phyloP scores from a whole-genome alignment of 441 rosid species.

The Melastoma candidum region DNA sequence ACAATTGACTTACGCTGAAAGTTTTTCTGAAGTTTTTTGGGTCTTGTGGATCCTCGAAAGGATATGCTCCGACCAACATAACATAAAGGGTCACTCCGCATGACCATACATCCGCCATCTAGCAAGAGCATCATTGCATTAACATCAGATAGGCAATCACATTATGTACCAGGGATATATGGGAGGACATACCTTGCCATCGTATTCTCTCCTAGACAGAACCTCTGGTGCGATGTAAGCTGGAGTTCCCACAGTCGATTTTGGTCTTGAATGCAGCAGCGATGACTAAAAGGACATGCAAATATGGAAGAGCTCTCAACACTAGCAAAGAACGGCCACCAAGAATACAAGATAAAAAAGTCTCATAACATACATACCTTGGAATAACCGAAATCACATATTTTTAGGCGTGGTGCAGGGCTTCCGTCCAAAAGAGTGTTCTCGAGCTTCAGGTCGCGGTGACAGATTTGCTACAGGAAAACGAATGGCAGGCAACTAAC shows the following conservation, averaged over 20 bases:
- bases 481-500: background rate
- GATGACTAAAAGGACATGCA: conserved; percentile 30
- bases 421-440: conserved; percentile 35
- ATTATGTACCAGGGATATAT: no score
- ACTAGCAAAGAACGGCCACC: background rate
- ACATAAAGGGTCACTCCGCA: no score
- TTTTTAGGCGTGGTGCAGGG: conserved; percentile 32
- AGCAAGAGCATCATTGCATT: no score
- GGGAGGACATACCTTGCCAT: conserved; percentile 40
- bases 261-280: conserved; percentile 53
- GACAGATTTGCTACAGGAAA: conserved; percentile 26
- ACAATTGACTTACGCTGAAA: no score
- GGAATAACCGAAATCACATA: conserved; percentile 36
- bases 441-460: conserved; percentile 33
- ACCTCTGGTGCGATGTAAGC: conserved; percentile 66
- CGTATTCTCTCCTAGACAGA: conserved; percentile 49
- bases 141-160: no score
- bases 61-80: no score
- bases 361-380: conserved; percentile 10
- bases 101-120: no score
- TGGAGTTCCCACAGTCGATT: conserved; percentile 55
- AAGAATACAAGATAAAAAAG: background rate
- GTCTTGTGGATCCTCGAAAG: no score
- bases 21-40: no score
- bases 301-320: background rate